phyloP scores from a whole-genome alignment of 2,329 filamentous ascomycete genomes.

The Aspergillus pseudotamarii region DNA sequence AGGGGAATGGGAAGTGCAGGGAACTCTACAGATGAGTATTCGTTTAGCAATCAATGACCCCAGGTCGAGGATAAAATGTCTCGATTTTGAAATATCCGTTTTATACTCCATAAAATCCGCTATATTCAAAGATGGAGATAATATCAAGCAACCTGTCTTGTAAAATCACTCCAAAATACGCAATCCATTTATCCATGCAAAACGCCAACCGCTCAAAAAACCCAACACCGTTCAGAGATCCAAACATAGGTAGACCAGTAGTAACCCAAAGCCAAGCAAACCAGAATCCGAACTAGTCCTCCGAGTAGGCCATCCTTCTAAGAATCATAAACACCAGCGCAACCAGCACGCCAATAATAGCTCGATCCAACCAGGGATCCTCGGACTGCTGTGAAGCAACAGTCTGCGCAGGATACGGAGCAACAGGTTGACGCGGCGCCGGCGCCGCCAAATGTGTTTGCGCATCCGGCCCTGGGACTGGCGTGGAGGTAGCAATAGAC shows the following conservation, averaged over 20 bases:
- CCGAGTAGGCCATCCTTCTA: constrained; percentile 44
- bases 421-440: background rate
- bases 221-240: background rate
- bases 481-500: constrained; percentile 2
- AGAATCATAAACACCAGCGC: constrained; percentile 71
- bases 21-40: background rate
- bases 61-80: background rate
- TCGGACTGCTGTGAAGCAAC: constrained; percentile 39
- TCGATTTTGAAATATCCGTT: background rate
- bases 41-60: background rate
- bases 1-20: background rate
- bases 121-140: background rate
- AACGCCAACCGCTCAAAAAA: background rate
- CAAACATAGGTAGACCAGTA: background rate
- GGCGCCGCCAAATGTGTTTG: background rate
- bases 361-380: constrained; percentile 76
- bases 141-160: background rate
- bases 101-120: background rate
- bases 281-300: constrained; percentile 16
- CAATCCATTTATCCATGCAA: background rate
- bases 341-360: constrained; percentile 73
- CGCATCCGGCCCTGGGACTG: constrained; percentile 1
- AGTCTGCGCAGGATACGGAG: background rate
- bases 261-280: background rate
- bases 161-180: background rate